Base-by-base conservation (phyloP, 495 filamentous ascomycete species). In the Lasiosphaeria ovina region DNA sequence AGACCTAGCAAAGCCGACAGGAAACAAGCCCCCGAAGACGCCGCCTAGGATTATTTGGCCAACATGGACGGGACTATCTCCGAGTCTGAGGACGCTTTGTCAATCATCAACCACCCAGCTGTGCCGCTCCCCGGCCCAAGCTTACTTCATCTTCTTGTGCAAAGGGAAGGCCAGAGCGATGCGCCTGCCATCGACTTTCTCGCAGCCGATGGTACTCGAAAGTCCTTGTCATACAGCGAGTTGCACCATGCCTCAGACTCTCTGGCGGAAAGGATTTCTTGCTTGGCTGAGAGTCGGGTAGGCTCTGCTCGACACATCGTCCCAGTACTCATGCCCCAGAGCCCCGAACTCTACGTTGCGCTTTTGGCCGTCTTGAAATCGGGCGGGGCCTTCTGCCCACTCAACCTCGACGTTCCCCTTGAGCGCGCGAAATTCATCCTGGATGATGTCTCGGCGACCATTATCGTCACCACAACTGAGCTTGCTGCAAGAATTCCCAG, bases 381-480 rank as follows among this genome's bases (percentile, higher is more conserved):
- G 6, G 91, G 91, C 0, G 88, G 78, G 6, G 89, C 90, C 6
- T 94, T 95, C 62, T 93, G 91, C 54, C 90, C 91, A 0, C 74
- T 96, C 42, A 83, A 85, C 56, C 75, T 86, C 12, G 90, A 93
- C 64, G 81, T 86, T 6, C 91, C 91, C 3, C 64, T 69, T 34
- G 89, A 94, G 42, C 79, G 91, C 16, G 79, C 93, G 16, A 80
- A 78, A 42, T 93, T 94, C 69, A 89, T 94, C 44, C 63, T 89
- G 3, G 66, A 79, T 16, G 90, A 96, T 74, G 83, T 92, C 42
- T 67, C 70, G 9, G 85, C 87, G 6, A 72, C 71, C 8, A 66
- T 87, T 6, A 75, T 88, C 51, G 71, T 89, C 24, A 83, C 81
- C 0, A 77, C 72, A 44, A 32, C 63, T 6, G 57, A 72, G n/a